Base-by-base conservation (phyloP, 2,329 filamentous ascomycete species). In the Westerdykella ornata region DNA sequence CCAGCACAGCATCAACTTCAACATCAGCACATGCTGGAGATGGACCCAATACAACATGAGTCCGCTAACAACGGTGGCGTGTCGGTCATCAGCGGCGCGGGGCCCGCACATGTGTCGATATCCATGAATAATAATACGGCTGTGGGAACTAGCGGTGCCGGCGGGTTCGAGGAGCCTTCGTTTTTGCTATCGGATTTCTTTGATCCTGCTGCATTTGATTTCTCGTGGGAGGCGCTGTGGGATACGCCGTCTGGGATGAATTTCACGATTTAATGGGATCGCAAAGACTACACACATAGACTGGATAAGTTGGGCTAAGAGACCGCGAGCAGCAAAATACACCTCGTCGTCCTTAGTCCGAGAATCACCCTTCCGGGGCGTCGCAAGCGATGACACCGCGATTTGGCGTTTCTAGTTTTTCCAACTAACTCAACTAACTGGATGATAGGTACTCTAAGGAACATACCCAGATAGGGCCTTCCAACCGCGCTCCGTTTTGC, bases 211-310 rank as follows among this genome's bases (percentile, higher is more conserved):
- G 56, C 54, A 2, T 63, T 65, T 41, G 62, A 65, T 20, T 64
- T 65, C 35, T 59, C 59, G 1, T 65, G 60, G 61, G 61, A 64
- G 30, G 60, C 60, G 2, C 17, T 65, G 19, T 65, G 62, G 62
- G 59, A 65, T 31, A 65, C 61, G 0, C 60, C 62, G 1, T 55
- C 53, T 17, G 59, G 57, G 2, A 58, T 64, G 53, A 63, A 60
- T 29, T 63, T 64, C 35, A 53, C 59, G 7, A 45, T 60, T 1
- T 60, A 41, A 52, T 9, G 22, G 22, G 7, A 9, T 26, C 22
- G 22, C 8, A 26, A 8, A 26, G 3, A 4, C 8, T 11, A 26
- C n/a, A n/a, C n/a, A n/a, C n/a, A n/a, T n/a, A n/a, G n/a, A n/a
- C n/a, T n/a, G n/a, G n/a, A n/a, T n/a, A n/a, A n/a, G n/a, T n/a